phyloP scores from a whole-genome alignment of 345 rosid species.

The Turnera subulata region DNA sequence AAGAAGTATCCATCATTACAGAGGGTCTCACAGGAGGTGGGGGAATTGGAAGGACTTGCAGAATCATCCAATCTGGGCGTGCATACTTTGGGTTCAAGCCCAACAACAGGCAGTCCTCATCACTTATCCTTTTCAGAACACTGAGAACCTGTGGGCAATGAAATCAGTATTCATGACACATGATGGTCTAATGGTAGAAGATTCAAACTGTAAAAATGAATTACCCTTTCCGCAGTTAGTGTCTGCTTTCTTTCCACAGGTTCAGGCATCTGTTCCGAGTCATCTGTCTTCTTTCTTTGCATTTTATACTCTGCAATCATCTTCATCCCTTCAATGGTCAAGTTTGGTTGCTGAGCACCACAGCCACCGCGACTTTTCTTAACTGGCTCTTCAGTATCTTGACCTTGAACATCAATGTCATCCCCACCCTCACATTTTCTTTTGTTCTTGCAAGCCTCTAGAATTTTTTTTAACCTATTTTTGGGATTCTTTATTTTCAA shows the following conservation, averaged over 20 bases:
- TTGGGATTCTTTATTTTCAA: conserved; percentile 89
- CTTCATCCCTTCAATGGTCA: conserved; percentile 94
- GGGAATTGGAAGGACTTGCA: conserved; percentile 94
- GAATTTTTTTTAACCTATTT: conserved; percentile 76
- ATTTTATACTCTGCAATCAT: conserved; percentile 86
- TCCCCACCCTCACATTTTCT: conserved; percentile 89
- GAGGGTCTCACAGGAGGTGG: conserved; percentile 99
- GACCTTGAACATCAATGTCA: conserved; percentile 59
- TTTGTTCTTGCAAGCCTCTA: conserved; percentile 89
- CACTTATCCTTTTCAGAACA: conserved; percentile 93
- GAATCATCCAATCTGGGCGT: conserved; percentile 99
- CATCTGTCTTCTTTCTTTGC: conserved; percentile 73
- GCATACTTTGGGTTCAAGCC: conserved; percentile 96
- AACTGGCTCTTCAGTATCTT: conserved; percentile 65
- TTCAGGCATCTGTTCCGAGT: conserved; percentile 91
- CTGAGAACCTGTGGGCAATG: conserved; percentile 56
- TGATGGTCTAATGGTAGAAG: background rate
- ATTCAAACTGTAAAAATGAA: background rate
- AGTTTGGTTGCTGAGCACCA: conserved; percentile 90
- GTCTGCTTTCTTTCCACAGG: conserved; percentile 93
- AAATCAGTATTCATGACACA: conserved; percentile 8
- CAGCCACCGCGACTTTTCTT: conserved; percentile 89
- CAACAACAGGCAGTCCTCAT: conserved; percentile 75
- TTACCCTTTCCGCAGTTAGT: conserved; percentile 88
- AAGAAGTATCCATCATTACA: conserved; percentile 93